Conservation (phyloP, 2,329 filamentous ascomycete species). For the Clarireedia paspali region DNA sequence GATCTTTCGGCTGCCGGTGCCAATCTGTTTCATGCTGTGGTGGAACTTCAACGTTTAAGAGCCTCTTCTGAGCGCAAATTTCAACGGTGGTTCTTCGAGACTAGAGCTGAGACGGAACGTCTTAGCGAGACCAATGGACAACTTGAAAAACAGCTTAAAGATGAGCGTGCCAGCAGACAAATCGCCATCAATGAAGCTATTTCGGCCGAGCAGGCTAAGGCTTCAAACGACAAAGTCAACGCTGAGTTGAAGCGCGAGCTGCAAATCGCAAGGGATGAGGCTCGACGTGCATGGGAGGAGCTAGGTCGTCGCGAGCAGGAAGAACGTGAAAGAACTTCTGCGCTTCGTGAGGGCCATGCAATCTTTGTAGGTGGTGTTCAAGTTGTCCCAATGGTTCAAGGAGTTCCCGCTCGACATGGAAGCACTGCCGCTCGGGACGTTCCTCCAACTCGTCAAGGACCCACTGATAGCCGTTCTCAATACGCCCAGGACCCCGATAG, state of each 20-base stretch:
- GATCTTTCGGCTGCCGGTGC: constrained; percentile 96
- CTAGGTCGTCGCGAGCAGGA: constrained; percentile 87
- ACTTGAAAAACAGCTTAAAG: constrained; percentile 66
- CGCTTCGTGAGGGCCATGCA: constrained; percentile 79
- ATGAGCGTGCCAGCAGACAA: constrained; percentile 62
- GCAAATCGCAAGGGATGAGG: constrained; percentile 92
- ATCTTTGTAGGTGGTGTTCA: constrained; percentile 90
- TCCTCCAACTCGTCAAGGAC: constrained; percentile 39
- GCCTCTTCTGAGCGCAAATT: constrained; percentile 97
- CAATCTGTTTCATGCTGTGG: constrained; percentile 94
- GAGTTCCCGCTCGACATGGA: constrained; percentile 48
- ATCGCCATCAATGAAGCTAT: constrained; percentile 61
- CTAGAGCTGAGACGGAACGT: constrained; percentile 77
- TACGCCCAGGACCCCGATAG: constrained; percentile 9
- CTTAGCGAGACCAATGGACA: constrained; percentile 75
- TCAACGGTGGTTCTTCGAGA: constrained; percentile 98
- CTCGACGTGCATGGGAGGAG: constrained; percentile 93
- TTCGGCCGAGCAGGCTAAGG: constrained; percentile 60
- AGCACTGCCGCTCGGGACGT: constrained; percentile 34
- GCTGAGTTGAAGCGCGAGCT: constrained; percentile 88
- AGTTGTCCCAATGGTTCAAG: constrained; percentile 85
- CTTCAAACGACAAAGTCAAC: constrained; percentile 68
- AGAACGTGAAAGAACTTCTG: constrained; percentile 77
- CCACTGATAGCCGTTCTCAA: constrained; percentile 27
- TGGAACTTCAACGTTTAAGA: constrained; percentile 86